Evolutionary conservation across 495 filamentous ascomycete species (phyloP).

Genomic region (Lineolata rhizophorae): DNA sequence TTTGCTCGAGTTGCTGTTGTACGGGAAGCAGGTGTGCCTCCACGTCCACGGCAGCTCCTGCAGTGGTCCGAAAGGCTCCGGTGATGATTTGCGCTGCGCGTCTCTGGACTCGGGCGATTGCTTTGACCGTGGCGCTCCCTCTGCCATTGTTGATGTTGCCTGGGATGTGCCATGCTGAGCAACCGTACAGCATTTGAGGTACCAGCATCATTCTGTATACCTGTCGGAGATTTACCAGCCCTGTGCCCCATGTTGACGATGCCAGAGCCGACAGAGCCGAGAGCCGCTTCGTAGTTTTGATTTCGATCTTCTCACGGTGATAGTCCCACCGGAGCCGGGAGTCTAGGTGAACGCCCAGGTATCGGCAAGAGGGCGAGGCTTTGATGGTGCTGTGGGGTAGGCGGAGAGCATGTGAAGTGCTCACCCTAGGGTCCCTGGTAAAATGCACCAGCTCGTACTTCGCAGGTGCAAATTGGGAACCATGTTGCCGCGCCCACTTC

Average conservation of each 20-base stretch:
- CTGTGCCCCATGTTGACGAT: constrained; percentile 3
- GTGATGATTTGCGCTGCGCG: constrained; percentile 8
- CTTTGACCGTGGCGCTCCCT: constrained; percentile 5
- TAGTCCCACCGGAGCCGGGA: not conserved
- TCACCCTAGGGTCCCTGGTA: not conserved
- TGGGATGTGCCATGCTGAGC: constrained; percentile 6
- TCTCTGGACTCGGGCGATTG: constrained; percentile 7
- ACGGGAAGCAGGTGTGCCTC: constrained; percentile 7
- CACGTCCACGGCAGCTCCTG: constrained; percentile 8
- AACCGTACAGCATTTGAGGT: constrained; percentile 6
- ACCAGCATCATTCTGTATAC: constrained; percentile 4
- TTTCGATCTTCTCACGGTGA: constrained; percentile 6
- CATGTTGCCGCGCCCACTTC: constrained; percentile 1
- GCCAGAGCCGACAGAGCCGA: too few relatives aligned
- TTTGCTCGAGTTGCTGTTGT: constrained; percentile 7
- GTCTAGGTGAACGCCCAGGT: not conserved
- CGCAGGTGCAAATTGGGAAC: constrained; percentile 2
- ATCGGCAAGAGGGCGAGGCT: not conserved
- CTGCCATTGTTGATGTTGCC: constrained; percentile 1
- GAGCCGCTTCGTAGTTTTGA: constrained; percentile 5
- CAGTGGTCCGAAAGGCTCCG: constrained; percentile 10
- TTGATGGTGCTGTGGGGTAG: not conserved
- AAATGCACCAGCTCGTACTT: constrained; percentile 1
- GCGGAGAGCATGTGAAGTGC: not conserved
- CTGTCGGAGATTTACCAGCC: constrained; percentile 6